These are phyloP conservation scores for Syzygium jambos DNA, from an alignment of 345 rosid genomes.

Conservation along the genomic window DNA sequence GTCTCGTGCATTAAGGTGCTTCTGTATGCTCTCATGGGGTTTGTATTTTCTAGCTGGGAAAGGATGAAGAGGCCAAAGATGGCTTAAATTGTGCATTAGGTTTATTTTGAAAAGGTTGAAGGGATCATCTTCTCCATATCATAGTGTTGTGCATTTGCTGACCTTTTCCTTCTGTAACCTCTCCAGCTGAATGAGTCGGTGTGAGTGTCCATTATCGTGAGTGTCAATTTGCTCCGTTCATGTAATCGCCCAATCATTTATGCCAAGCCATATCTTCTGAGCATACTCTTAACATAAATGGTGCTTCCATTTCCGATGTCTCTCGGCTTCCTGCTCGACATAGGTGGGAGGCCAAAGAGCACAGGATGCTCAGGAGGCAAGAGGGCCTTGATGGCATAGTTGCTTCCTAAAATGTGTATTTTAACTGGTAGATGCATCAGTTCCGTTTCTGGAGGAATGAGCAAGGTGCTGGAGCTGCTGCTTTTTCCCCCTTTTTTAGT, in stretches of 20 bases:
- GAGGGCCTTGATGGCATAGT: background rate
- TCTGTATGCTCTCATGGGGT: conserved; percentile 35
- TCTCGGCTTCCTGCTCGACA: background rate
- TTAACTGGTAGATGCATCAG: background rate
- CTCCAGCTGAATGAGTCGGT: background rate
- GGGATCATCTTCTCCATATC: background rate
- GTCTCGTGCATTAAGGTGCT: conserved; percentile 60
- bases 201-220: background rate
- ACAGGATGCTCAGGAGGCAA: background rate
- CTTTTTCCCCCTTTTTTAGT: background rate
- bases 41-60: conserved; percentile 48
- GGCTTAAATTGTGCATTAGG: conserved; percentile 8
- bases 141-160: background rate
- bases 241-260: background rate
- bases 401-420: background rate
- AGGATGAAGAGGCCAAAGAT: conserved; percentile 29
- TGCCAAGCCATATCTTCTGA: background rate
- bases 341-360: background rate
- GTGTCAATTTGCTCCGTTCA: background rate
- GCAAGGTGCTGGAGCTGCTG: background rate
- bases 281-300: background rate
- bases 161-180: background rate
- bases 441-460: background rate
- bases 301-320: background rate
- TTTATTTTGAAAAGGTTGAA: background rate